Base-by-base conservation (phyloP, 768 basidiomycete genomes). In the Amanita subjunquillea region DNA sequence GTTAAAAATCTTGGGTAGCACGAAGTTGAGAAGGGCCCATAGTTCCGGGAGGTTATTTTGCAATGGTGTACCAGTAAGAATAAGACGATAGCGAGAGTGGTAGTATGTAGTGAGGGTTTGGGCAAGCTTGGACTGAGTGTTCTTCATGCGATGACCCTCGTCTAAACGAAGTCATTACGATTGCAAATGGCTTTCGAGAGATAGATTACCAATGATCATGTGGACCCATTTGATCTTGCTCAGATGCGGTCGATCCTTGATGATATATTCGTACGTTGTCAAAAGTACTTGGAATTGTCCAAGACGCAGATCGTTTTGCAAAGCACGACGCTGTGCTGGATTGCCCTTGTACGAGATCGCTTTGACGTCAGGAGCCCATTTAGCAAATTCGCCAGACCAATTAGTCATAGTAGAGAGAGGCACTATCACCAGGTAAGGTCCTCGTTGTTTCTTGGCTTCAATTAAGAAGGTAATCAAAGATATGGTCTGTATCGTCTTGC, bases 91-190 rank as follows among this genome's bases (percentile, higher is more conserved):
- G 51, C 88, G 85, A 17, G 91, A 91, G 64, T 93, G 87, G 61
- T 97, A 97, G 68, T 87, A 91, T 41, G 88, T 87, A 13, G 87
- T 90, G 32, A 97, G 77, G 1, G 94, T 97, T 65, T 91, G 87
- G 3, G 82, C 78, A 36, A 96, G 79, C 71, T 95, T 95, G 60
- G 72, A 72, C 72, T 91, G 77, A 69, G 91, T 93, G 64, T 97
- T 96, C 73, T 97, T 97, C 91, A 96, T 92, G 63, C 93, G 88
- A 68, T 96, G 93, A 59, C 93, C 93, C 76, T 97, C 93, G 63
- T 97, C 85, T 90, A 47, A 13, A 47, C 42, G 29, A 29, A 25
- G 29, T 42, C 43, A 53, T 55, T 45, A 55, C 50, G 13, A 34
- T 17, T 20, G 46, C n/a, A 20, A n/a, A 13, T 20, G 50, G 32